Percentiles rank a stretch among this genome's conserved stretches.
Evolutionary conservation across 495 filamentous ascomycete species (phyloP).

Genomic region (Talaromyces nanjingensis): DNA sequence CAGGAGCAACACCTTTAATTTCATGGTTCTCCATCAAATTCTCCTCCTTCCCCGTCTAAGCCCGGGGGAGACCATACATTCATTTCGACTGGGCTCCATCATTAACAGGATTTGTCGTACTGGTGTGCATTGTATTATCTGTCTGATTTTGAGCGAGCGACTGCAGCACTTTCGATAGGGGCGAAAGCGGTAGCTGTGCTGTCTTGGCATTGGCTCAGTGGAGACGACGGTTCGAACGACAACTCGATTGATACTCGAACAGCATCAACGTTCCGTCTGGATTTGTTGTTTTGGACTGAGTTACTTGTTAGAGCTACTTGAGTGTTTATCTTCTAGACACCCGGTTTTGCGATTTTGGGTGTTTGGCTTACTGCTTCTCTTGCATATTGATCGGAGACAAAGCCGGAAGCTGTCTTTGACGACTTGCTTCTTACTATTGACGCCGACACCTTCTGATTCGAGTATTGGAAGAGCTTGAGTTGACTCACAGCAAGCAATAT

Average conservation of each 20-base stretch:
- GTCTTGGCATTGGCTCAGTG: neutral
- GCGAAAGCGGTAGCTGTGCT: neutral
- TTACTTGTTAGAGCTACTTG: neutral
- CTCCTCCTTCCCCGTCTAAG: neutral
- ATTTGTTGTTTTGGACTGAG: neutral
- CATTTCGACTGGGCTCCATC: neutral
- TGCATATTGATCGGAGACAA: neutral
- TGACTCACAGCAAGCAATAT: neutral
- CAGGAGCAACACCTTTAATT: neutral
- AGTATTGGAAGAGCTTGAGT: neutral
- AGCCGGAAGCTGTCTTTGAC: neutral
- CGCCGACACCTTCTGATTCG: neutral
- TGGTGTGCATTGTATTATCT: neutral
- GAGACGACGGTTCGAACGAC: neutral
- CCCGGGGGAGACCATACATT: neutral
- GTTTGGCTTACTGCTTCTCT: neutral
- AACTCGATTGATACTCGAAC: neutral
- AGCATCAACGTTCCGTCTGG: neutral
- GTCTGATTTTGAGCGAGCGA: neutral
- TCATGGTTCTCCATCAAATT: constrained; percentile 1
- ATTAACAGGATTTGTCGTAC: neutral
- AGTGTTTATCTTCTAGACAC: neutral
- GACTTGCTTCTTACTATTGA: neutral
- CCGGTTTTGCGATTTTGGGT: neutral
- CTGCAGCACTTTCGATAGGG: neutral